A percentile compares a stretch with the other conserved stretches of the same genome.
Conservation (phyloP, 1,284 basidiomycete genomes). For the Ustilago xerochloae region DNA sequence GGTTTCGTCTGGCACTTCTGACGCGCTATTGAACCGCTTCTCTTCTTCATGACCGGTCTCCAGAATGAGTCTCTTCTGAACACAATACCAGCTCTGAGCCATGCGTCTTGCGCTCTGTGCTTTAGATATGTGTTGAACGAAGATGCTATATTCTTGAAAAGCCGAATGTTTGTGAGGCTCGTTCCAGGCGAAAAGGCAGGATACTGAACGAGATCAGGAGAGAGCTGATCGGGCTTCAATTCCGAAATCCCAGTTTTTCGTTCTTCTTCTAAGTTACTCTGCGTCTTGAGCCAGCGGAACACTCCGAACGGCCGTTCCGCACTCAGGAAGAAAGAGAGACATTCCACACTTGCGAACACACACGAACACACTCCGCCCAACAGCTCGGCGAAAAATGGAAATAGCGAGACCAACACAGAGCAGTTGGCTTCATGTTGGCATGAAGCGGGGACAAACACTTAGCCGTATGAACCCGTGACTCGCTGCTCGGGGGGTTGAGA, state of each 20-base stretch:
- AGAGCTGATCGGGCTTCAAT: slow-evolving; percentile 18
- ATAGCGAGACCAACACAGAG: background rate
- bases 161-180: too few relatives aligned
- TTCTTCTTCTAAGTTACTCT: too few relatives aligned
- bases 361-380: background rate
- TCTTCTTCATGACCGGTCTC: too few relatives aligned
- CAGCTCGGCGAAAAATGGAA: slow-evolving; percentile 1
- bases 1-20: slow-evolving; percentile 1
- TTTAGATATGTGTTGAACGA: too few relatives aligned
- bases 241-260: slow-evolving; percentile 4
- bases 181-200: too few relatives aligned
- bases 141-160: too few relatives aligned
- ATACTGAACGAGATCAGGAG: background rate
- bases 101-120: too few relatives aligned
- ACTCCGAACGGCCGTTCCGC: slow-evolving; percentile 1
- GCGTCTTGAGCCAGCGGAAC: background rate
- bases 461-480: background rate
- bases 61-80: too few relatives aligned
- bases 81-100: too few relatives aligned
- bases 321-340: background rate
- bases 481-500: background rate
- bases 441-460: background rate
- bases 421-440: background rate
- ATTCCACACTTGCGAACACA: background rate
- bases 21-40: background rate